Conservation (phyloP, 345 rosid species). For the Capsella bursapastoris region DNA sequence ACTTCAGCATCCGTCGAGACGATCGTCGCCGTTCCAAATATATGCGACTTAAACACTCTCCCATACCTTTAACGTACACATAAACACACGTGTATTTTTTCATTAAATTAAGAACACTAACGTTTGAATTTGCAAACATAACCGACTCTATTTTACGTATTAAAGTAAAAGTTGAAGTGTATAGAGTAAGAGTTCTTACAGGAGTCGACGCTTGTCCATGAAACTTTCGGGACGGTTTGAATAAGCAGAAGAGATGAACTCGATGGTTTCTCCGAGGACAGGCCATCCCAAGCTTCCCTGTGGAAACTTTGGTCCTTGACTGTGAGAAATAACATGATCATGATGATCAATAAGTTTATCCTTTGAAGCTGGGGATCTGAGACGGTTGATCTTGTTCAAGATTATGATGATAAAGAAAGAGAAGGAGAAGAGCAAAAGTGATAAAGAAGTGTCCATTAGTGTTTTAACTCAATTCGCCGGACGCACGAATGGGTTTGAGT, state of each 20-base stretch:
- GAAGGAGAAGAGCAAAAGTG: conserved; percentile 41
- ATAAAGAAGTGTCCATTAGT: conserved; percentile 49
- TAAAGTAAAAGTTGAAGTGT: neutral
- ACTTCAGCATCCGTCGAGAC: conserved; percentile 96
- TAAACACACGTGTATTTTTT: neutral
- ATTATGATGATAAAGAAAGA: conserved; percentile 41
- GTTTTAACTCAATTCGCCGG: conserved; percentile 23
- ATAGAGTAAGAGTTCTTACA: conserved; percentile 47
- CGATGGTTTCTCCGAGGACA: conserved; percentile 83
- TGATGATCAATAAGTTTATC: conserved; percentile 20
- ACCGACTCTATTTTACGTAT: no score
- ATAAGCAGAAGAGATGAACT: conserved; percentile 80
- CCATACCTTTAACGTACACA: conserved; percentile 61
- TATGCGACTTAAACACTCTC: conserved; percentile 95
- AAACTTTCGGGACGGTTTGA: conserved; percentile 88
- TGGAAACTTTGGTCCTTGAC: conserved; percentile 50
- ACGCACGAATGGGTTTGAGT: conserved; percentile 45
- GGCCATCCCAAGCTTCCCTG: conserved; percentile 90
- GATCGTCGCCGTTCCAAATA: conserved; percentile 82
- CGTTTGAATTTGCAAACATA: neutral
- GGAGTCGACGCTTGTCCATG: conserved; percentile 79
- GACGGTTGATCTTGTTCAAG: conserved; percentile 44
- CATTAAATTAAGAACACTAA: neutral
- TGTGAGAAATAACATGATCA: neutral
- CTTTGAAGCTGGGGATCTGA: conserved; percentile 31